Evolutionary conservation across 225 moss, liverwort and hornwort genomes (phyloP).

Genomic region (Neckera pumila): DNA sequence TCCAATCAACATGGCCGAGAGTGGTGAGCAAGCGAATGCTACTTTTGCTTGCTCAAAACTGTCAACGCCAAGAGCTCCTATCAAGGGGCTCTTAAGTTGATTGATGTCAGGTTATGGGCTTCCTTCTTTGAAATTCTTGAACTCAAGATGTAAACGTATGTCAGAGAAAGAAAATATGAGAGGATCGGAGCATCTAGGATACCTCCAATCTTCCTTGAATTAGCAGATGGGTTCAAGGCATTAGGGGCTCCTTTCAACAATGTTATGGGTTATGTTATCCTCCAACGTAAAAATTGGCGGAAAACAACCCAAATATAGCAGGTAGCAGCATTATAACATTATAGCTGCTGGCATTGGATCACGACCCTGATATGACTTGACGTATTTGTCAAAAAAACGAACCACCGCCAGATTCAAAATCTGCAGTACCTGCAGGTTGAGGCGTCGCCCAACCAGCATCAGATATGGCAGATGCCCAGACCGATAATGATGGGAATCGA

Average conservation of each 20-base stretch:
- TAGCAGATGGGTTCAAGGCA: neutral
- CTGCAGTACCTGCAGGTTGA: neutral
- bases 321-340: neutral
- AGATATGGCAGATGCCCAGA: neutral
- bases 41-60: neutral
- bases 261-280: neutral
- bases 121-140: neutral
- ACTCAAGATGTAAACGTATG: neutral
- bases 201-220: neutral
- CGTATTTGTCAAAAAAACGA: neutral
- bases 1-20: neutral
- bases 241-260: neutral
- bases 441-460: neutral
- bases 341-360: neutral
- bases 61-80: neutral
- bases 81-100: neutral
- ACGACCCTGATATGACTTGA: neutral
- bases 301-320: neutral
- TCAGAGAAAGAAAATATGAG: neutral
- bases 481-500: neutral
- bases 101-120: neutral
- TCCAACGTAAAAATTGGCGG: neutral
- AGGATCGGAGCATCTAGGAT: neutral
- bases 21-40: neutral
- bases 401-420: neutral